Base-by-base conservation (phyloP, 1,139 yeast species). In the Suhomyces maxii region DNA sequence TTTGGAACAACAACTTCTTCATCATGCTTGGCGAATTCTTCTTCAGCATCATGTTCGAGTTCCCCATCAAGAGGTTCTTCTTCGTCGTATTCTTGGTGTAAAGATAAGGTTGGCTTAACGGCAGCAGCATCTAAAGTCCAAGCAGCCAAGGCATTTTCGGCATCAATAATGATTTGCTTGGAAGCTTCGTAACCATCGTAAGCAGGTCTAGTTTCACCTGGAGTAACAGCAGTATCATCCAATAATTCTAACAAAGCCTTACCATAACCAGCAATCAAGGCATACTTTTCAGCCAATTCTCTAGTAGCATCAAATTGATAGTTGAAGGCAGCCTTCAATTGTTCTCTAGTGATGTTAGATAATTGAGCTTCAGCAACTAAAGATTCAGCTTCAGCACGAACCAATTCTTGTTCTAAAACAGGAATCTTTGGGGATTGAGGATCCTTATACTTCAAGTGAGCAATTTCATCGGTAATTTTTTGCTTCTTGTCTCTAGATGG, bases 281-380 rank as follows among this genome's bases (percentile, higher is more conserved):
- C 98, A 60, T 88, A 79, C 78, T 93, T 93, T 79, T 93, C 99
- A 60, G 96, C 86, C 76, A 87, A 90, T 77, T 93, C 99, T 70
- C 96, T 87, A 60, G 90, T 79, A 51, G 98, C 90, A 68, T 93
- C 99, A 67, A 93, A 93, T 74, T 90, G 97, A 76, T 91, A 91
- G 77, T 89, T 86, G 83, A 86, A 93, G 45, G 98, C 96, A 59
- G 96, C 95, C 83, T 95, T 91, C 71, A 93, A 82, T 80, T 91
- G 90, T 73, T 93, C 97, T 73, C 99, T 87, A 59, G 98, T 93
- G 73, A 93, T 93, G 79, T 93, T 93, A 53, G 97, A 88, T 68
- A 93, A 83, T 79, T 93, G 99, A 47, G 98, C 98, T 78, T 93
- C 99, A 51, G 99, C 99, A 61, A 93, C 99, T 62, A 93, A 83